Conservation (phyloP, 2,329 filamentous ascomycete genomes). For the Fusarium abutilonis region DNA sequence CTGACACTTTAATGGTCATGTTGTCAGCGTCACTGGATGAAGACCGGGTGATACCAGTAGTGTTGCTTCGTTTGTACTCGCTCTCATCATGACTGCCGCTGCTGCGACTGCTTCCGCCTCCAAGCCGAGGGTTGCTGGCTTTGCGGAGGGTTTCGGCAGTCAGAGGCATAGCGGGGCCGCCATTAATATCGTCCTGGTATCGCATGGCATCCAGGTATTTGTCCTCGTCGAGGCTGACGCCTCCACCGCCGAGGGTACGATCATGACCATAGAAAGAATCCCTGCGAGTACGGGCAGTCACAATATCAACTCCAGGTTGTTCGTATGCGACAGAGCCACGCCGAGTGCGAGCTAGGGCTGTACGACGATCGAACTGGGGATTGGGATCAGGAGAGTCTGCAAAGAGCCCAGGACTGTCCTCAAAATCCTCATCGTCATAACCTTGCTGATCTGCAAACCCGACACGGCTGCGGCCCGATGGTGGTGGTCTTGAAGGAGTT, state of each 20-base stretch:
- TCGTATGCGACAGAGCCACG: constrained; percentile 53
- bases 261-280: constrained; percentile 55
- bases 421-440: constrained; percentile 54
- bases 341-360: constrained; percentile 49
- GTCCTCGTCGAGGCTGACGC: constrained; percentile 51
- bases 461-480: constrained; percentile 46
- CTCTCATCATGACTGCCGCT: constrained; percentile 70
- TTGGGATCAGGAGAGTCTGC: constrained; percentile 51
- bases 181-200: constrained; percentile 65
- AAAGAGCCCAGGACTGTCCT: constrained; percentile 51
- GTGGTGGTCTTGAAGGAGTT: constrained; percentile 49
- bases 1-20: constrained; percentile 69
- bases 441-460: constrained; percentile 47
- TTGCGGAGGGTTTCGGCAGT: constrained; percentile 66
- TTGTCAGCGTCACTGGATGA: constrained; percentile 64
- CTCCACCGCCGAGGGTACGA: constrained; percentile 48
- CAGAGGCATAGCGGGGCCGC: constrained; percentile 57
- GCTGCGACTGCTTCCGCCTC: constrained; percentile 63
- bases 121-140: constrained; percentile 56
- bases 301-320: constrained; percentile 52
- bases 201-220: constrained; percentile 52
- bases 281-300: constrained; percentile 51
- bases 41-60: constrained; percentile 68
- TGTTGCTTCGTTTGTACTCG: constrained; percentile 69
- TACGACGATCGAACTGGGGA: constrained; percentile 49